Evolutionary conservation across 345 rosid species (phyloP), one percentile per base, ranked within the genome.

Genomic region (Syzygium oleosum): DNA sequence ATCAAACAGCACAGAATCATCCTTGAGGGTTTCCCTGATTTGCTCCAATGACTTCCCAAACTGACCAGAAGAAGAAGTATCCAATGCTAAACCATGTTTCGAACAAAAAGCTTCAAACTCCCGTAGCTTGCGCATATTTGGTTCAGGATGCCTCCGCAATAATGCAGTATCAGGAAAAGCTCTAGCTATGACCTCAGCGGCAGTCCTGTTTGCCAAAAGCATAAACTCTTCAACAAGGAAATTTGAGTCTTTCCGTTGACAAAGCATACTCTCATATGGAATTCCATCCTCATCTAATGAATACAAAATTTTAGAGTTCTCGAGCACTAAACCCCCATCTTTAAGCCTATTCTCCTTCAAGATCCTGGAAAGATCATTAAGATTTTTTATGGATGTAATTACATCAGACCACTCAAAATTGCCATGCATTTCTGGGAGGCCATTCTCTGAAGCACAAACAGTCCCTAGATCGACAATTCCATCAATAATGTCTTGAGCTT

Each of bases 191-290:
- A 97, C 92, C 92, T 97, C 98, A 86, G 99, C 99, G 22, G 96
- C 96, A 23, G 99, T 96, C 85, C 83, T 91, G 87, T 95, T 97
- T 19, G 99, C 99, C 91, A 97, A 91, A 88, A 97, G 98, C 99
- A 97, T 96, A 85, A 97, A 95, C 93, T 97, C 99, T 94, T 95
- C 99, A 73, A 97, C 96, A 52, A 97, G 92, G 89, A 93, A 92
- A 87, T 93, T 93, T 5, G 97, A 96, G 87, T 91, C 94, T 85
- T 87, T 92, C 86, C 63, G 86, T 79, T 88, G 92, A 63, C 83
- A 90, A 84, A 92, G 90, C 90, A 88, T 87, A 86, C 93, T 92
- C 84, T 96, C 98, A 52, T 92, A 93, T 9, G 98, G 99, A 84
- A 92, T 86, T 91, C 99, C 99, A 90, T 87, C 61, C 87, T 96